Conservation (phyloP, 2,329 filamentous ascomycete species). For the Sclerotinia glacialis region DNA sequence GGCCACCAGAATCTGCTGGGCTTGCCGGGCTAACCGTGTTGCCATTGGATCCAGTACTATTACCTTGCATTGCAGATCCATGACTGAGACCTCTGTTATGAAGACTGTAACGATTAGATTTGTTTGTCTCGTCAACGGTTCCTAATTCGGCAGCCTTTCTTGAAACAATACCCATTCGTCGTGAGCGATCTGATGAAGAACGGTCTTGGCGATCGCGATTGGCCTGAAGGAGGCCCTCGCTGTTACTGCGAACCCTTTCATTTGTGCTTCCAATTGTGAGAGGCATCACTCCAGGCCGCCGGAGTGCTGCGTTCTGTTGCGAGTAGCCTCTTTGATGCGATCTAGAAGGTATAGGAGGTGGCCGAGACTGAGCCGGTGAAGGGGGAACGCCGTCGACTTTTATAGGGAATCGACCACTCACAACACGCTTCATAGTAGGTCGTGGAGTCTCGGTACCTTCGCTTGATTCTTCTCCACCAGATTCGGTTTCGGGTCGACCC, state of each 20-base stretch:
- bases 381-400: constrained; percentile 73
- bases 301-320: constrained; percentile 60
- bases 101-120: constrained; percentile 58
- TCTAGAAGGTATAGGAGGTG: constrained; percentile 74
- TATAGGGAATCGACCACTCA: constrained; percentile 65
- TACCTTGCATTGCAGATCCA: constrained; percentile 62
- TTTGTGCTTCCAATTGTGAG: constrained; percentile 64
- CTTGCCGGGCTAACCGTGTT: constrained; percentile 52
- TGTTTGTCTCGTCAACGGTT: constrained; percentile 57
- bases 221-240: constrained; percentile 56
- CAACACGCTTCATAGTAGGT: constrained; percentile 55
- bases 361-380: constrained; percentile 63
- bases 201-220: constrained; percentile 39
- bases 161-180: constrained; percentile 63
- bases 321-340: constrained; percentile 78
- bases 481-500: constrained; percentile 54
- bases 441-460: constrained; percentile 80
- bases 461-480: constrained; percentile 59
- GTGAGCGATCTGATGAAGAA: constrained; percentile 51
- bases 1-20: constrained; percentile 55
- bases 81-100: constrained; percentile 66
- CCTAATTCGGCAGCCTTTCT: constrained; percentile 59
- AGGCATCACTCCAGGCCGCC: constrained; percentile 73
- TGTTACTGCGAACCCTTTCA: constrained; percentile 65
- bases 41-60: constrained; percentile 33